Evolutionary conservation across 192 early-diverging fungal genomes (phyloP).

Genomic region (Entophlyctis luteolus): DNA sequence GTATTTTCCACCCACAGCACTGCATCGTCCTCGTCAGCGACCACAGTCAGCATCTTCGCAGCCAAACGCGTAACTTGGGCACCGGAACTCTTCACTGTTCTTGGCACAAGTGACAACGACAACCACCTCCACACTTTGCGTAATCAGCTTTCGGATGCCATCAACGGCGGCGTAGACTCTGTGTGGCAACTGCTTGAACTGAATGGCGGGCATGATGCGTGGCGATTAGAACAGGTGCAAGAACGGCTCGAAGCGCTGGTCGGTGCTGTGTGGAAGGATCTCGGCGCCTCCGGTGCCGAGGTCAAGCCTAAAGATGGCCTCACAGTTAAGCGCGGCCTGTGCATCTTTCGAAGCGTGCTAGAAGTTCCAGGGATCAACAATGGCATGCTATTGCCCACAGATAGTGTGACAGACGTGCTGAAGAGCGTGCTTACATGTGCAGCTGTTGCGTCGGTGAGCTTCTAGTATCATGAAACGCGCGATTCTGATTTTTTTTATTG

Average conservation of each 20-base stretch:
- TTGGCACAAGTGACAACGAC: neutral
- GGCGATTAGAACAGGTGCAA: neutral
- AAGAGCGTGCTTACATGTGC: neutral
- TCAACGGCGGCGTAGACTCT: neutral
- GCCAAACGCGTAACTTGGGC: constrained; percentile 4
- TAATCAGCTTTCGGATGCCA: neutral
- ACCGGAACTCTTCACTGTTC: neutral
- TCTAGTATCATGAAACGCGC: too few relatives aligned
- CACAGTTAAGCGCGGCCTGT: neutral
- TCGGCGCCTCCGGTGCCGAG: neutral
- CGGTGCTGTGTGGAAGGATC: constrained; percentile 1
- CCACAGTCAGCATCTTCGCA: neutral
- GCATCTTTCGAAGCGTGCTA: neutral
- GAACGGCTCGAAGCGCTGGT: neutral
- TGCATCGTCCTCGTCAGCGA: neutral
- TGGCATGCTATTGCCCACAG: neutral
- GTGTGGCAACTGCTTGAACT: neutral
- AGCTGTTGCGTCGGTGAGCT: neutral
- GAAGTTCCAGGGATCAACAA: neutral
- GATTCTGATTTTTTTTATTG: too few relatives aligned
- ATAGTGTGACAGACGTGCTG: neutral
- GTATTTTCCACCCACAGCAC: neutral
- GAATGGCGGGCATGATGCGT: neutral
- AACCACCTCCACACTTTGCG: neutral
- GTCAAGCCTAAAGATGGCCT: neutral